Evolutionary conservation across 345 rosid species (phyloP).

Genomic region (Heritiera fomes): DNA sequence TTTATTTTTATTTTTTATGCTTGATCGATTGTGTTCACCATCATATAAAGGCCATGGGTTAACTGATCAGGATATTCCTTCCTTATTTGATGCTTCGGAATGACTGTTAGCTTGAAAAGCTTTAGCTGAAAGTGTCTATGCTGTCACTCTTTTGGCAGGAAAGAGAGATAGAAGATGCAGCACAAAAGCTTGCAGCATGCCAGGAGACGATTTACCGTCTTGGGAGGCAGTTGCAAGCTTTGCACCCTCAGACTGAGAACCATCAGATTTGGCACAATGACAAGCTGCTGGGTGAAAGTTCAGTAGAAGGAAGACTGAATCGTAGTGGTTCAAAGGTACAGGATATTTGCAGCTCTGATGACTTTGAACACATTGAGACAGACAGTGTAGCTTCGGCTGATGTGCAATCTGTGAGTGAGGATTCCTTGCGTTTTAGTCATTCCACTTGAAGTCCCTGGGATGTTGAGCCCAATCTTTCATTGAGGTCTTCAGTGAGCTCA

Average conservation of each 20-base stretch:
- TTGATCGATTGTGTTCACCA: neutral
- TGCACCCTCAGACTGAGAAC: conserved; percentile 45
- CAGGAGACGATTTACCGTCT: too few relatives aligned
- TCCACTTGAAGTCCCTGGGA: too few relatives aligned
- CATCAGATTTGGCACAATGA: conserved; percentile 27
- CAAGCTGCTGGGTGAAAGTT: conserved; percentile 22
- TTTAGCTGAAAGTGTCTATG: neutral
- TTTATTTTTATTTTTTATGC: neutral
- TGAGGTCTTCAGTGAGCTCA: too few relatives aligned
- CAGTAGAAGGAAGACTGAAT: conserved; percentile 13
- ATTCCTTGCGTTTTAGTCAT: too few relatives aligned
- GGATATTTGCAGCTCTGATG: neutral
- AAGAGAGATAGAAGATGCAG: too few relatives aligned
- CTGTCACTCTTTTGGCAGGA: conserved; percentile 19
- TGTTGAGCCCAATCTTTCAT: too few relatives aligned
- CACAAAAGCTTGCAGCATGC: too few relatives aligned
- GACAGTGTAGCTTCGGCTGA: too few relatives aligned
- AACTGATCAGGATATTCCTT: neutral
- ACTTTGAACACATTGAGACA: too few relatives aligned
- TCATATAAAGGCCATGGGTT: too few relatives aligned
- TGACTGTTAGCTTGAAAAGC: neutral
- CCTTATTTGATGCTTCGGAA: neutral
- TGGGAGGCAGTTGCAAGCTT: conserved; percentile 46
- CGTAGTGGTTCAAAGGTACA: conserved; percentile 26
- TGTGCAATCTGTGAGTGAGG: too few relatives aligned